Base-by-base conservation (phyloP, 441 rosid species). In the Cnidoscolus chayamansa region DNA sequence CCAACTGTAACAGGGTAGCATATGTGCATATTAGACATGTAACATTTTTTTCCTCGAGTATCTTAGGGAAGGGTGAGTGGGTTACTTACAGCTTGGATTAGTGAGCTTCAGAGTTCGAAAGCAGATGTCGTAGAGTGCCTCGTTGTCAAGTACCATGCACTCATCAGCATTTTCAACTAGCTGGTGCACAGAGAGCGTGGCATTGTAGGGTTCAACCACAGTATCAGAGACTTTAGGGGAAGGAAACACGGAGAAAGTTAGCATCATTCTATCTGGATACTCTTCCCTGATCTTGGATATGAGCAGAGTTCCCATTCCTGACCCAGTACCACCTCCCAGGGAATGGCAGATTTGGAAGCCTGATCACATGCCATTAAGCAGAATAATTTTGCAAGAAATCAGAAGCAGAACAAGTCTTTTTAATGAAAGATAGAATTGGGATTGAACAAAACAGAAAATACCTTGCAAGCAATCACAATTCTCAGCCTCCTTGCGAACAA, bases 381-480 rank as follows among this genome's bases (percentile, higher is more conserved):
- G 17, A 13, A 19, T 63, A 25, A 25, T 25, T 25, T 25, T 25
- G 25, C 25, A 25, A 25, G 25, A 25, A 25, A 25, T 25, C 25
- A 25, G 25, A 25, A 25, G 25, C 40, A 35, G 40, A 35, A 35
- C 40, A 35, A 35, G 5, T 35, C 40, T 2, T 35, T 2, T 35
- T 2, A 2, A 1, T 35, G 40, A 48, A 47, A 47, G 25, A 16
- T 55, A 17, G 58, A 17, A 10, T 55, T n/a, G 37, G 8, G 11
- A 19, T 25, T 15, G 48, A 25, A 8, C 8, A 37, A 62, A 3
- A 67, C 19, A 55, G 30, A 55, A 17, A n/a, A 0, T 77, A 81
- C 87, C 87, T 77, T 84, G 87, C n/a, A 84, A 71, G 78, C 87
- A 84, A 31, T 84, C 85, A 70, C 87, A 84, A 64, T 84, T 84